Evolutionary conservation across 352 stramenopile genomes (phyloP), one percentile per base, ranked within the genome.

Genomic region (Phytophthora pistaciae): DNA sequence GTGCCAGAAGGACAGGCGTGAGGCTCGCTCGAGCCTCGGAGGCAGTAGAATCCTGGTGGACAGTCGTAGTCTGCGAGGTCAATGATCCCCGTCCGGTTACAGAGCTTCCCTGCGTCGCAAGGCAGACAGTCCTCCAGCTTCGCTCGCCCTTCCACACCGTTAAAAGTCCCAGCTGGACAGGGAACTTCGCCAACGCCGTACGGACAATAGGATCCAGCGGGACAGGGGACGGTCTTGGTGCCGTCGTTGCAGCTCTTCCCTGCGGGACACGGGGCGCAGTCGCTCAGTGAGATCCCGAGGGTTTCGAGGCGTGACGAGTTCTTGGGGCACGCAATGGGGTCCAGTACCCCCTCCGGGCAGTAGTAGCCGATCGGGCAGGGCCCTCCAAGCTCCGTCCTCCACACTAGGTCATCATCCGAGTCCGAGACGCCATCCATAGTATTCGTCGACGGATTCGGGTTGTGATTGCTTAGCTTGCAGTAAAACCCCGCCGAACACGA

Each of bases 201-300:
- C 0, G 79, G 50, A 16, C 84, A 94, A 46, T 88, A 93, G 8
- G 75, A 84, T 3, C 88, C 88, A 16, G 81, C 71, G 3, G 90
- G 85, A 63, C 92, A 98, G 1, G 67, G 57, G 11, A 90, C 72
- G 1, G 84, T 95, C 11, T 74, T 72, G 2, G 85, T 88, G 7
- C 91, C 91, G 21, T 89, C 80, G 5, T 86, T 74, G 52, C 95
- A 98, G 46, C 84, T 97, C 70, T 89, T 96, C 5, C 95, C 94
- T 14, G 86, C 84, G n/a, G 89, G 83, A 70, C 94, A 98, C 7
- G 74, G 74, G 0, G 79, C 86, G 42, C 89, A 94, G 57, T 94
- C 86, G n/a, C 82, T 79, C 16, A 88, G 31, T 16, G 75, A 82
- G 31, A 79, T 71, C 0, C 79, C 85, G n/a, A 86, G 72, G 0